Evolutionary conservation across 2,329 filamentous ascomycete species (phyloP).

Genomic region (Dactylonectria estremocensis): DNA sequence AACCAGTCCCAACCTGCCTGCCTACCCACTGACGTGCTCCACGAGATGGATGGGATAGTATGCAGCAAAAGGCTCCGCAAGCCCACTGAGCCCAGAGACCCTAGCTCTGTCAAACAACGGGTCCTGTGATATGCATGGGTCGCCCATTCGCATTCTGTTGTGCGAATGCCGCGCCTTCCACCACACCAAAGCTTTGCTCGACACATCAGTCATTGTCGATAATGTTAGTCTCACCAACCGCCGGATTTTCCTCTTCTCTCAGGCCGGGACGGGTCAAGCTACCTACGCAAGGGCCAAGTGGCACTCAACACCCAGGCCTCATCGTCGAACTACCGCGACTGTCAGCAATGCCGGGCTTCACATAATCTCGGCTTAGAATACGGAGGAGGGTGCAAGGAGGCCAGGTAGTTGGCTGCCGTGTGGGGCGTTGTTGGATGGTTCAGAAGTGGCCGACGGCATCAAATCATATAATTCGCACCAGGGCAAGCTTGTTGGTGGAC

Average conservation of each 20-base stretch:
- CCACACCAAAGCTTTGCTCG: slow-evolving; percentile 1
- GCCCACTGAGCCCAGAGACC: not conserved
- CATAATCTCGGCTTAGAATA: slow-evolving; percentile 15
- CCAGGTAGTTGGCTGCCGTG: slow-evolving; percentile 33
- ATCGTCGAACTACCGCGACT: slow-evolving; percentile 1
- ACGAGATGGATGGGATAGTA: slow-evolving; percentile 3
- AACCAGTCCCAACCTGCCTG: slow-evolving; percentile 23
- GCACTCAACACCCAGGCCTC: not conserved
- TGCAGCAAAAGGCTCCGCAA: slow-evolving; percentile 15
- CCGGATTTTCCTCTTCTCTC: not conserved
- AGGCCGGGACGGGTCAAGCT: not conserved
- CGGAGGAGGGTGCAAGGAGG: slow-evolving; percentile 3
- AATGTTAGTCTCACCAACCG: not conserved
- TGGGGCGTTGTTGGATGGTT: slow-evolving; percentile 28
- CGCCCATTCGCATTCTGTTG: slow-evolving; percentile 9
- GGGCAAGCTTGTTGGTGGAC: slow-evolving; percentile 36
- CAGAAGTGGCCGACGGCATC: slow-evolving; percentile 34
- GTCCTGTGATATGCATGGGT: not conserved
- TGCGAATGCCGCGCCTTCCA: slow-evolving; percentile 10
- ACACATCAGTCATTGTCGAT: not conserved
- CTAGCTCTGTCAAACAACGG: slow-evolving; percentile 17
- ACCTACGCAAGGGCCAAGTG: not conserved
- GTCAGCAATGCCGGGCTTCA: slow-evolving; percentile 18
- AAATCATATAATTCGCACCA: slow-evolving; percentile 27
- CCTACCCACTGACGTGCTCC: slow-evolving; percentile 26